Evolutionary conservation across 139 green algal genomes (phyloP), one percentile per base, ranked within the genome.

Genomic region (Auxenochlorella pyrenoidosa): DNA sequence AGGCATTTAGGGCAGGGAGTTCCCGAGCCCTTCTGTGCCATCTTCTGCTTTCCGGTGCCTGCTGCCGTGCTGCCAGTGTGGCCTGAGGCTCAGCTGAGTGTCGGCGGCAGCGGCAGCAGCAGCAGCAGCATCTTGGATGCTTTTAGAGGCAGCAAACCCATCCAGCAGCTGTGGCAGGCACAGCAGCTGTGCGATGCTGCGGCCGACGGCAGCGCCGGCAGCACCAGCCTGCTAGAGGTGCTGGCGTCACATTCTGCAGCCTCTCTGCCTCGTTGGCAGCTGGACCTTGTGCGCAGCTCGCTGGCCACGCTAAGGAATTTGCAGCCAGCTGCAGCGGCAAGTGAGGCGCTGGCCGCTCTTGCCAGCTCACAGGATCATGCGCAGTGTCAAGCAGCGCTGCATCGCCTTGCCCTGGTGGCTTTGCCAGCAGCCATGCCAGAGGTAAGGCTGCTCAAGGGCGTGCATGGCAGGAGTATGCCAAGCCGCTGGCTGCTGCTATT

Each of bases 21-120:
- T 38, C 79, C 79, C 10, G 36, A 84, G 59, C 79, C 79, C 38
- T 84, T 84, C 38, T 84, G 79, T 41, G 24, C 60, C n/a, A 34
- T 12, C 0, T 59, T 75, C 79, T 28, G 63, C 58, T 84, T 84
- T n/a, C 58, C 79, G 8, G 28, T n/a, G 0, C 36, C 79, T 15
- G 13, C 26, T 1, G 38, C 34, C 8, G 36, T 58, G 10, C 38
- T 84, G 54, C 79, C 79, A 30, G 58, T 73, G 38, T 43, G 36
- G 60, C 34, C 3, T 41, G 79, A 38, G 13, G 15, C 26, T 0
- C 36, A 75, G 36, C 28, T 2, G 15, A 63, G 13, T 22, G 54
- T 13, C 12, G 54, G 16, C 16, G 1, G 24, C 30, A 63, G 47
- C 47, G n/a, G n/a, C n/a, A 54, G 47, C 47, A 54, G 47, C 47